phyloP scores from a whole-genome alignment of 2,329 filamentous ascomycete species.

The Sphaerulina populicola region DNA sequence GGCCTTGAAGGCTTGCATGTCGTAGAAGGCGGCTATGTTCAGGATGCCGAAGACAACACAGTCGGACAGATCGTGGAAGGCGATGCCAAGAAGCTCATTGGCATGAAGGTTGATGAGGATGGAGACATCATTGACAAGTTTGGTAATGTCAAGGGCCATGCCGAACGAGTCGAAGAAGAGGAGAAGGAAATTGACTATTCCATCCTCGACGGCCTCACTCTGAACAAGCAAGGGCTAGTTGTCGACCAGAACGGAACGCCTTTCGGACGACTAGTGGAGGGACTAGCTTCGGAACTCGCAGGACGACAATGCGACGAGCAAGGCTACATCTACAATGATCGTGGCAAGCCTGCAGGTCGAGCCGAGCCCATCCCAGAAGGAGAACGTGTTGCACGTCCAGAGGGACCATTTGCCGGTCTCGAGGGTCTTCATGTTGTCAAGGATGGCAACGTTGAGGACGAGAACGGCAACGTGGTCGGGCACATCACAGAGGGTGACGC shows the following conservation, averaged over 20 bases:
- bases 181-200: slow-evolving; percentile 42
- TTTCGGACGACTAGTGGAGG: slow-evolving; percentile 49
- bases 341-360: slow-evolving; percentile 49
- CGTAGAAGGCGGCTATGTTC: slow-evolving; percentile 59
- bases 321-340: slow-evolving; percentile 49
- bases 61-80: slow-evolving; percentile 50
- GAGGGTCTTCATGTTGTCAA: slow-evolving; percentile 58
- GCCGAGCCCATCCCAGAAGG: slow-evolving; percentile 51
- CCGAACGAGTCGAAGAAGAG: slow-evolving; percentile 46
- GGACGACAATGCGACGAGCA: slow-evolving; percentile 50
- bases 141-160: slow-evolving; percentile 54
- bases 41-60: slow-evolving; percentile 70
- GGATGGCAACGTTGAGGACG: slow-evolving; percentile 65
- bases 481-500: slow-evolving; percentile 61
- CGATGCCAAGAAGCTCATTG: slow-evolving; percentile 52
- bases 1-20: slow-evolving; percentile 58
- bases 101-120: slow-evolving; percentile 53
- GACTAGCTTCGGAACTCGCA: slow-evolving; percentile 48
- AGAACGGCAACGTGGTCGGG: slow-evolving; percentile 70
- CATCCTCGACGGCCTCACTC: slow-evolving; percentile 45
- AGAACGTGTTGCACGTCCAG: slow-evolving; percentile 48
- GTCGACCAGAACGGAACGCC: slow-evolving; percentile 47
- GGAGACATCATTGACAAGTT: slow-evolving; percentile 55
- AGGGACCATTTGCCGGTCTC: slow-evolving; percentile 62
- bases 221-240: slow-evolving; percentile 53